Percentiles rank a stretch among this genome's conserved stretches.
phyloP scores from a whole-genome alignment of 108 stramenopile species.

The Licmophora abbreviata region DNA sequence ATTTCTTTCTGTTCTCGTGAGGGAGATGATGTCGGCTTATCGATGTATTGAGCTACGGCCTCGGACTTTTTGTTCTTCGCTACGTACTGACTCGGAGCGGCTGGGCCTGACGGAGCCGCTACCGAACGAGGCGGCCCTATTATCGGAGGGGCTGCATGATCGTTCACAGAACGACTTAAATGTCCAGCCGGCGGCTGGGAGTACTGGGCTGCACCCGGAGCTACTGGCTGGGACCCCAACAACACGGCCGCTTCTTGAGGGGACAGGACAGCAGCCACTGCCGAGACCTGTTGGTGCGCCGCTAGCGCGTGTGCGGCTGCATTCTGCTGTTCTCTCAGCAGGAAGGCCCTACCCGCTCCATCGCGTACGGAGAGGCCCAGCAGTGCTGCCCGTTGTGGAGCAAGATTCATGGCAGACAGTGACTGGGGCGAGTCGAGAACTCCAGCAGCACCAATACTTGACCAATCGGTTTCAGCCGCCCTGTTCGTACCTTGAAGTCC shows the following conservation, averaged over 20 bases:
- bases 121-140: neutral
- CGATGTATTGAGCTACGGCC: too few relatives aligned
- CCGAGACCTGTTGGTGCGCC: conserved; percentile 13
- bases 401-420: conserved; percentile 11
- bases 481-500: too few relatives aligned
- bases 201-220: too few relatives aligned
- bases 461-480: too few relatives aligned
- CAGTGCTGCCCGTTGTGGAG: conserved; percentile 1
- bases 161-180: too few relatives aligned
- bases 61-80: too few relatives aligned
- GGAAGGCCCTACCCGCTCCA: conserved; percentile 20
- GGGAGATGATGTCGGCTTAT: too few relatives aligned
- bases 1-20: too few relatives aligned
- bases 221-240: conserved; percentile 15
- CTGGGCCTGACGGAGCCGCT: neutral
- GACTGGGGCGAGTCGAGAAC: conserved; percentile 12
- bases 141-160: too few relatives aligned
- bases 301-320: conserved; percentile 22
- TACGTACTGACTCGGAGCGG: neutral
- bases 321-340: conserved; percentile 33
- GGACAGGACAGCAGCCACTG: conserved; percentile 12
- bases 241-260: conserved; percentile 19
- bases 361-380: conserved; percentile 1
- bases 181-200: too few relatives aligned
- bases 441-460: neutral